A percentile compares a stretch with the other conserved stretches of the same genome.
Evolutionary conservation across 2,329 filamentous ascomycete genomes (phyloP).

Genomic region (Pseudopyrenochaeta lycopersici): DNA sequence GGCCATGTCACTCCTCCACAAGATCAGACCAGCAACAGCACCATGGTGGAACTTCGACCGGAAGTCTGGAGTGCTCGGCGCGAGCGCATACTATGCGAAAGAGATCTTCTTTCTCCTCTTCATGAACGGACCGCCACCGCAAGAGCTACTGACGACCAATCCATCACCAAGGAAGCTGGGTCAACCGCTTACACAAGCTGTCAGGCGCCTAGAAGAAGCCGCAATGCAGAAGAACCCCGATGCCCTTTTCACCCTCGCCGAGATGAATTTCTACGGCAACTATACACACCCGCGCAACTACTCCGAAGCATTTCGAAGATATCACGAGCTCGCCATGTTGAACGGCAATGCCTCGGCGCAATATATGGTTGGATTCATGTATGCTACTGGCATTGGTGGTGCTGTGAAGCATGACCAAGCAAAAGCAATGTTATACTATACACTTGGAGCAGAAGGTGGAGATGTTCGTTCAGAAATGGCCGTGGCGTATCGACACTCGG

Average conservation of each 20-base stretch:
- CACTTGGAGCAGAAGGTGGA: slow-evolving; percentile 85
- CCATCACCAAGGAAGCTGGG: slow-evolving; percentile 55
- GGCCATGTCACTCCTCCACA: slow-evolving; percentile 51
- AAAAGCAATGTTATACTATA: slow-evolving; percentile 91
- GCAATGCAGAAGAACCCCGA: slow-evolving; percentile 72
- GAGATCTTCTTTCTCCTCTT: slow-evolving; percentile 71
- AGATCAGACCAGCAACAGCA: slow-evolving; percentile 51
- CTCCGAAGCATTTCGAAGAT: slow-evolving; percentile 79
- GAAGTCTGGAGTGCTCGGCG: slow-evolving; percentile 66
- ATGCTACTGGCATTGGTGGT: slow-evolving; percentile 88
- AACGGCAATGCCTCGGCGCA: slow-evolving; percentile 92
- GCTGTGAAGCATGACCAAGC: slow-evolving; percentile 87
- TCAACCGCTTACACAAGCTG: slow-evolving; percentile 65
- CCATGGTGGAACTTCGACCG: slow-evolving; percentile 56
- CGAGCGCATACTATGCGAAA: slow-evolving; percentile 68
- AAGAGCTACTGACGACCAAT: slow-evolving; percentile 52
- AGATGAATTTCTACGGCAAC: slow-evolving; percentile 98
- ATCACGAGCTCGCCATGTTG: slow-evolving; percentile 76
- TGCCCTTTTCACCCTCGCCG: slow-evolving; percentile 86
- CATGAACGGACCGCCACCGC: slow-evolving; percentile 66
- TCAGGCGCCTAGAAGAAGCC: slow-evolving; percentile 67
- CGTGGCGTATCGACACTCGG: slow-evolving; percentile 83
- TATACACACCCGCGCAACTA: slow-evolving; percentile 88
- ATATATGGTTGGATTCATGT: slow-evolving; percentile 95
- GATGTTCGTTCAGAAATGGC: slow-evolving; percentile 93